These are phyloP conservation scores for Trametes meyenii DNA, from an alignment of 768 basidiomycete species.

Conservation along the genomic window DNA sequence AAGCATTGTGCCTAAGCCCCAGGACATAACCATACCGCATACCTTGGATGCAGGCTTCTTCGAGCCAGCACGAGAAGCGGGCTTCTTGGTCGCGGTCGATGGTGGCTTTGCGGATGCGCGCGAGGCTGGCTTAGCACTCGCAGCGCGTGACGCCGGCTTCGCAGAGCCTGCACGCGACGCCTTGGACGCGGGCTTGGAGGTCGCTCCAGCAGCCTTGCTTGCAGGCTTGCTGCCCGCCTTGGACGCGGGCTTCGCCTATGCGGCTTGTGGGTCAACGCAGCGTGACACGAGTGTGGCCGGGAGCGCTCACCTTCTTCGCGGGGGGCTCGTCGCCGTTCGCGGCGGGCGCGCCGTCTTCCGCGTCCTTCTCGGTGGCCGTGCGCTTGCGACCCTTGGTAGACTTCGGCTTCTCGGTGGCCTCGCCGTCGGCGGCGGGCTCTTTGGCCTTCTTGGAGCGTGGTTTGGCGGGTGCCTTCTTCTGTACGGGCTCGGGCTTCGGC, in stretches of 20 bases:
- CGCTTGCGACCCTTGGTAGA: constrained; percentile 60
- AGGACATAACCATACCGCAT: background rate
- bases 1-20: background rate
- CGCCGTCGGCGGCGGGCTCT: constrained; percentile 34
- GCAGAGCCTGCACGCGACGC: constrained; percentile 28
- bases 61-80: constrained; percentile 58
- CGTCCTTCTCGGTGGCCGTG: constrained; percentile 42
- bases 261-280: constrained; percentile 2
- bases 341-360: constrained; percentile 43
- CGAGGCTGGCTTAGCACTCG: constrained; percentile 41
- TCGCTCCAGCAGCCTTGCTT: constrained; percentile 35
- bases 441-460: constrained; percentile 54
- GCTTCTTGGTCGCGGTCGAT: constrained; percentile 50
- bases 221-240: constrained; percentile 38
- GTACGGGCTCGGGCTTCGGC: constrained; percentile 53
- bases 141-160: constrained; percentile 47
- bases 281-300: constrained; percentile 12
- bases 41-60: constrained; percentile 71
- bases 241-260: constrained; percentile 48
- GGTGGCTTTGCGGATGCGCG: constrained; percentile 40
- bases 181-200: constrained; percentile 40
- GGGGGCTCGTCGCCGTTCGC: constrained; percentile 50
- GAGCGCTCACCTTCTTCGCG: constrained; percentile 62
- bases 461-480: constrained; percentile 66
- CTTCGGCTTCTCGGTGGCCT: constrained; percentile 37